Evolutionary conservation across 2,329 filamentous ascomycete species (phyloP), one percentile per base, ranked within the genome.

Genomic region (Ceratocystis papillata): DNA sequence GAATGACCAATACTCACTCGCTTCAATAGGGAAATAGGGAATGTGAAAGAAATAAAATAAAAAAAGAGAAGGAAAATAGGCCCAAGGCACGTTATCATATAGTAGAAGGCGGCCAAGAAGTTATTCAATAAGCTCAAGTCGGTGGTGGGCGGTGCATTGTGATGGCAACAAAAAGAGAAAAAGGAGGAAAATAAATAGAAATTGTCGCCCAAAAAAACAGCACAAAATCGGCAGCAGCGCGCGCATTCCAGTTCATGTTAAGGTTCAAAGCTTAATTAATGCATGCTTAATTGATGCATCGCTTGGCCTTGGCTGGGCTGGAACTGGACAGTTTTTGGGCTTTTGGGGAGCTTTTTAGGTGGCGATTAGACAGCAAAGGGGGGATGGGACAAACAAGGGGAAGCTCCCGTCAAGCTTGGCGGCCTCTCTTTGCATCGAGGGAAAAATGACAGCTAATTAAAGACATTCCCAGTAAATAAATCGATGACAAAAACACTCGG

Each of bases 271-370:
- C 53, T 59, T 59, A 59, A 59, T 59, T 59, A 59, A 59, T 59
- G 53, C 53, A 59, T 59, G 53, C 53, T 59, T 59, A 59, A 59
- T 59, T 59, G 53, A 33, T 59, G 53, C 53, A 59, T 59, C 25
- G 28, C 28, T 33, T 59, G 53, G 53, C 50, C 25, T 55, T 22
- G 50, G 37, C 53, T 57, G 53, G 53, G 53, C 53, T 22, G 28
- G 53, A 30, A 25, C 22, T 25, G 48, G 22, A 53, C 10, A 10
- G 10, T 10, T 12, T 37, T 41, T 12, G 37, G 37, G 10, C 37
- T 41, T 41, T 12, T 10, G 37, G 37, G 2, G 37, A 1, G 37
- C 3, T n/a, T 33, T 37, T 59, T 59, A 30, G 28, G 53, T 59
- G 53, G 53, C 53, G 15, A 59, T 33, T 59, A 30, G 53, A 50